These are phyloP conservation scores for Chlamydomonas schloesseri DNA, from an alignment of 139 green algal genomes.

Conservation along the genomic window DNA sequence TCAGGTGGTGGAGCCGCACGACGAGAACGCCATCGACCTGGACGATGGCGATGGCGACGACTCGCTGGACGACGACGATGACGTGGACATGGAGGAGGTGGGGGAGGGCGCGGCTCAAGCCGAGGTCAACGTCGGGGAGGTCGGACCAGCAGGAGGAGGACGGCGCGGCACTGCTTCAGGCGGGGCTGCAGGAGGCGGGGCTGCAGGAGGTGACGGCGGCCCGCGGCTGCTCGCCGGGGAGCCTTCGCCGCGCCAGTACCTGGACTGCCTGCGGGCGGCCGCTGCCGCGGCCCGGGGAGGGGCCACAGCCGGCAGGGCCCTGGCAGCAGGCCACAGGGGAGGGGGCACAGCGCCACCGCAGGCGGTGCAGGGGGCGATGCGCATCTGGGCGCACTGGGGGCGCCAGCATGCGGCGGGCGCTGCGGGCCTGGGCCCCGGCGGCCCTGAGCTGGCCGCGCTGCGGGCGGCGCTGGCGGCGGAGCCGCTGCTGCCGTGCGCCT, in stretches of 20 bases:
- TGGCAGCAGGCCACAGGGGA: too few relatives aligned
- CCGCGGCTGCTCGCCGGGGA: not conserved
- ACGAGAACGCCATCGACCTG: conserved; percentile 32
- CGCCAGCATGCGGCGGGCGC: not conserved
- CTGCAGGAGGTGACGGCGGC: too few relatives aligned
- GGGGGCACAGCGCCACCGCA: too few relatives aligned
- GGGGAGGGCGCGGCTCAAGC: too few relatives aligned
- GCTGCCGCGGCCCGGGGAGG: too few relatives aligned
- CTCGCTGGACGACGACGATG: not conserved
- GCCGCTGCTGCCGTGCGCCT: conserved; percentile 31
- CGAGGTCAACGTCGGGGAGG: too few relatives aligned
- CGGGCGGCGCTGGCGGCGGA: not conserved
- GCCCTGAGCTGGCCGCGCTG: conserved; percentile 1
- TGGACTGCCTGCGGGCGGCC: not conserved
- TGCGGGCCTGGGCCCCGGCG: not conserved
- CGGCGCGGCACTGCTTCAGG: too few relatives aligned
- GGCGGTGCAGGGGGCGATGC: not conserved
- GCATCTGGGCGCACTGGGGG: conserved; percentile 22
- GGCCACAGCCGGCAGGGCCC: too few relatives aligned
- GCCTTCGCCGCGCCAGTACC: not conserved
- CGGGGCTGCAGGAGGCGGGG: too few relatives aligned
- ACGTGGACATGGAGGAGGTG: not conserved
- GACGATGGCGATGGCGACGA: conserved; percentile 4
- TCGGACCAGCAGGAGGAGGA: too few relatives aligned
- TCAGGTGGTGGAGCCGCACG: not conserved